Evolutionary conservation across 345 rosid genomes (phyloP).

Genomic region (Eucalyptus guilfoylei): DNA sequence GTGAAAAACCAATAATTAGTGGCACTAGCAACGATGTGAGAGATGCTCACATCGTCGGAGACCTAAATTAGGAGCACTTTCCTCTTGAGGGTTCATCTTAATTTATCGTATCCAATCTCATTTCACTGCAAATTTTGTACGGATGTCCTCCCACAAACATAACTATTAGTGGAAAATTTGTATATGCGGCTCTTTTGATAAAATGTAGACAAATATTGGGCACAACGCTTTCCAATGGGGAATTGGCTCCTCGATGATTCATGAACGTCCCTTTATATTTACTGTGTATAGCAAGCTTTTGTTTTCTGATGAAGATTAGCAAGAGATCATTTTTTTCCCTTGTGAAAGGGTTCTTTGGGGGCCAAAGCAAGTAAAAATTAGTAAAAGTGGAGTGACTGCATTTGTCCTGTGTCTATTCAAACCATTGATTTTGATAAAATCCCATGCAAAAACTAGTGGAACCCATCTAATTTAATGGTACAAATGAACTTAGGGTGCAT

Average conservation of each 20-base stretch:
- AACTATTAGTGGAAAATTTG: not conserved
- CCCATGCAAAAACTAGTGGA: not conserved
- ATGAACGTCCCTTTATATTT: not conserved
- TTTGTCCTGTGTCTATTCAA: not conserved
- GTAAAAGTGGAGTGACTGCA: not conserved
- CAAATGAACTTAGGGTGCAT: not conserved
- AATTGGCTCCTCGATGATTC: not conserved
- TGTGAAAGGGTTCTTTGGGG: not conserved
- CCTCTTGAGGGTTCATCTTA: not conserved
- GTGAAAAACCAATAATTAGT: not conserved
- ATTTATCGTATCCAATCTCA: not conserved
- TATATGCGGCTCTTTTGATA: not conserved
- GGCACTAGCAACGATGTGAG: not conserved
- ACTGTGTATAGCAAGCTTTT: not conserved
- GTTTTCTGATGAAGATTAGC: not conserved
- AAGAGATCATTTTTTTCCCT: not conserved
- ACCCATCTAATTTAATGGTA: not conserved
- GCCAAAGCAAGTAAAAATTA: not conserved
- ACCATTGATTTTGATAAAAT: not conserved
- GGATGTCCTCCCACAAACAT: not conserved
- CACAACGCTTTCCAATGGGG: not conserved
- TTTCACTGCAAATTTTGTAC: not conserved
- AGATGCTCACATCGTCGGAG: not conserved
- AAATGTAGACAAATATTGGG: not conserved
- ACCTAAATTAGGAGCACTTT: not conserved